Percentiles rank a stretch among this genome's conserved stretches.
phyloP scores from a whole-genome alignment of 192 early-diverging fungal genomes.

The Jimgerdemannia lactiflua region DNA sequence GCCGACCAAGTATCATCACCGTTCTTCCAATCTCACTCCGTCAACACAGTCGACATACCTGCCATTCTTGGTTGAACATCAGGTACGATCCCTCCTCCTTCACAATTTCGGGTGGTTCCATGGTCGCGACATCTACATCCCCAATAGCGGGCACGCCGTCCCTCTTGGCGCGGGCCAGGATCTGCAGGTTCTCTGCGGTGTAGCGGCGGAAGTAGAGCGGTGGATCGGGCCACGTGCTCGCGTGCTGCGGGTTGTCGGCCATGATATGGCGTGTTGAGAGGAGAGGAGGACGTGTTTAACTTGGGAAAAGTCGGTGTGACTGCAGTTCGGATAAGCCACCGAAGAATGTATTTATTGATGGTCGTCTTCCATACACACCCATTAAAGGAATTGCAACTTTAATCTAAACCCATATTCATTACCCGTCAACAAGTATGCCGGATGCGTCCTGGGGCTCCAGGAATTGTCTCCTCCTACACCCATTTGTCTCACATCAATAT shows the following conservation, averaged over 20 bases:
- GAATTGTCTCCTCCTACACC: slow-evolving; percentile 14
- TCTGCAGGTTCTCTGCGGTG: slow-evolving; percentile 55
- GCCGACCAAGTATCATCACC: neutral
- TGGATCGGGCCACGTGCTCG: slow-evolving; percentile 61
- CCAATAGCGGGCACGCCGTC: slow-evolving; percentile 12
- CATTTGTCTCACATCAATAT: slow-evolving; percentile 10
- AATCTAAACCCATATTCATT: neutral
- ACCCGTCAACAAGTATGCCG: slow-evolving; percentile 8
- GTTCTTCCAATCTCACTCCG: neutral
- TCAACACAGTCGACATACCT: slow-evolving; percentile 33
- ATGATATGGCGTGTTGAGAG: too few relatives aligned
- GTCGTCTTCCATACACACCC: too few relatives aligned
- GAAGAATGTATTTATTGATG: too few relatives aligned
- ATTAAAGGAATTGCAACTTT: neutral
- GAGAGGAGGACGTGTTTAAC: too few relatives aligned
- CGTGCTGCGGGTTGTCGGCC: slow-evolving; percentile 4
- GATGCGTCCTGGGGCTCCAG: slow-evolving; percentile 10
- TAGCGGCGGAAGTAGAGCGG: slow-evolving; percentile 65
- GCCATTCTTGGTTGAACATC: slow-evolving; percentile 70
- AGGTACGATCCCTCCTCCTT: slow-evolving; percentile 52
- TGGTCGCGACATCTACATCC: slow-evolving; percentile 38
- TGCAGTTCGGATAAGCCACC: too few relatives aligned
- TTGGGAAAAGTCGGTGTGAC: too few relatives aligned
- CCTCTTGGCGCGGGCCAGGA: slow-evolving; percentile 17
- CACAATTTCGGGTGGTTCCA: slow-evolving; percentile 56